phyloP scores from a whole-genome alignment of 495 filamentous ascomycete genomes.

The Penicillium paradoxum region DNA sequence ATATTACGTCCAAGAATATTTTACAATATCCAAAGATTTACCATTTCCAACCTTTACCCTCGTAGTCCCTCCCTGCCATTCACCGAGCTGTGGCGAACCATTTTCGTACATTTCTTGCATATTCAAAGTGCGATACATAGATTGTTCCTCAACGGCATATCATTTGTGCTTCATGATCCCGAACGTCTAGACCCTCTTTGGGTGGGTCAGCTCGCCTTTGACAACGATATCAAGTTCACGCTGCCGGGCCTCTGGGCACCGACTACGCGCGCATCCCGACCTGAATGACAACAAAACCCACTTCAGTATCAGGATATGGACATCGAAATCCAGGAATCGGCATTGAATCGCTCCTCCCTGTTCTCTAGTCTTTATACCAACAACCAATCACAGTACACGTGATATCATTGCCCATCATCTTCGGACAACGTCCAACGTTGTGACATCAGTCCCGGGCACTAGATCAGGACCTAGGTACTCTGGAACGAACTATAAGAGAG shows the following conservation, averaged over 20 bases:
- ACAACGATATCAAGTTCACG: not conserved
- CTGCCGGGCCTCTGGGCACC: too few species aligned
- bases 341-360: not conserved
- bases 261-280: not conserved
- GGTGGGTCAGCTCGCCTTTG: not conserved
- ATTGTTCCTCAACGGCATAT: too few species aligned
- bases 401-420: constrained; percentile 32
- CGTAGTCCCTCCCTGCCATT: too few species aligned
- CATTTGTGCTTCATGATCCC: not conserved
- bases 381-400: constrained; percentile 11
- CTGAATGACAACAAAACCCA: not conserved
- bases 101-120: too few species aligned
- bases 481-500: constrained; percentile 3
- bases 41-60: too few species aligned
- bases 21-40: not conserved
- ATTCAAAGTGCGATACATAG: too few species aligned
- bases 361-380: not conserved
- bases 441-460: constrained; percentile 20
- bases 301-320: not conserved
- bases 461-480: not conserved
- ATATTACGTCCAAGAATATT: constrained; percentile 6
- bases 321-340: not conserved
- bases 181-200: not conserved
- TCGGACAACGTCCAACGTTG: not conserved
- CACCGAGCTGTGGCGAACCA: too few species aligned